Conservation (phyloP, 345 rosid genomes). For the Citrus sinensis region DVS_A1.0 CM039168.1:23526501-23527000, state of each 20-base stretch:
- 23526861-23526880: slow-evolving; percentile 20
- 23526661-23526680: slow-evolving; percentile 36
- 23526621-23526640: slow-evolving; percentile 32
- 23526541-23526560: slow-evolving; percentile 9
- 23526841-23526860: slow-evolving; percentile 28
- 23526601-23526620: slow-evolving; percentile 36
- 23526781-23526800: not conserved
- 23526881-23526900: slow-evolving; percentile 30
- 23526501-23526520: slow-evolving; percentile 7
- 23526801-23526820: not conserved
- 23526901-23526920: slow-evolving; percentile 13
- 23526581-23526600: slow-evolving; percentile 35
- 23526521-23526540: not conserved
- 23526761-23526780: not conserved
- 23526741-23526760: not conserved
- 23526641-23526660: slow-evolving; percentile 30
- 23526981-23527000: no score
- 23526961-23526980: not conserved
- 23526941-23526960: slow-evolving; percentile 30
- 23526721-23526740: slow-evolving; percentile 21
- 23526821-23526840: slow-evolving; percentile 24
- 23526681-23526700: slow-evolving; percentile 50
- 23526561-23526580: slow-evolving; percentile 37
- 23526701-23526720: slow-evolving; percentile 44
- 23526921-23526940: slow-evolving; percentile 23